A percentile compares a stretch with the other conserved stretches of the same genome.
phyloP scores from a whole-genome alignment of 192 early-diverging fungal genomes.

The Dissophora globulifera region DNA sequence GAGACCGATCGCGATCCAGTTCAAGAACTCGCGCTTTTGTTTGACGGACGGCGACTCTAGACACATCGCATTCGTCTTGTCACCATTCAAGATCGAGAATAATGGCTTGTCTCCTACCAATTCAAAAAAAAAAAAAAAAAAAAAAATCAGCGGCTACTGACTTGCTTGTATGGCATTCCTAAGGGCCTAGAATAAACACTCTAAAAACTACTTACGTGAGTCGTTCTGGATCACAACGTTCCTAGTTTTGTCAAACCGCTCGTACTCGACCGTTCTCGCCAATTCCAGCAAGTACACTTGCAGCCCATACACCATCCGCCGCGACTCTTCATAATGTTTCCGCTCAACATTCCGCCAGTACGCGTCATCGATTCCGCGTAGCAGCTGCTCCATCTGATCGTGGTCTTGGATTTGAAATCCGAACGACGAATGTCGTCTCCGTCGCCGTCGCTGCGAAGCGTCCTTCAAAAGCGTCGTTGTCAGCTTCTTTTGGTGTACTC shows the following conservation, averaged over 20 bases:
- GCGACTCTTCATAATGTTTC: conserved; percentile 4
- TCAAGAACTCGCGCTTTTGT: conserved; percentile 38
- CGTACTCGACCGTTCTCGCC: conserved; percentile 21
- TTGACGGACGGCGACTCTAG: conserved; percentile 45
- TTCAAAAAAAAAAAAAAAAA: neutral
- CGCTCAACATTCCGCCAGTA: conserved; percentile 29
- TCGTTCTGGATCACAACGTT: conserved; percentile 20
- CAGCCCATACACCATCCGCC: conserved; percentile 18
- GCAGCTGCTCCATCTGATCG: neutral
- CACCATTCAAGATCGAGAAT: conserved; percentile 32
- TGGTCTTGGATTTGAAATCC: conserved; percentile 11
- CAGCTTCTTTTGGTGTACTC: no score
- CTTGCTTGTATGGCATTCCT: no score
- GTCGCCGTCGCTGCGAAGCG: no score
- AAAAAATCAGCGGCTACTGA: no score
- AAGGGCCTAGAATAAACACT: no score
- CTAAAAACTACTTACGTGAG: conserved; percentile 25
- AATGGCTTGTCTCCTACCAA: conserved; percentile 14
- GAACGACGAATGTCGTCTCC: no score
- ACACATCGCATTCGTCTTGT: conserved; percentile 29
- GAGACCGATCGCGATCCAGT: conserved; percentile 26
- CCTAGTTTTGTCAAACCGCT: conserved; percentile 12
- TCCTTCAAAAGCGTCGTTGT: no score
- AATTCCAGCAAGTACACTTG: conserved; percentile 18
- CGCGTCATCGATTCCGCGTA: conserved; percentile 19